A percentile compares a stretch with the other conserved stretches of the same genome.
Conservation (phyloP, 257 asterid genomes). For the Solanum bulbocastanum region DNA sequence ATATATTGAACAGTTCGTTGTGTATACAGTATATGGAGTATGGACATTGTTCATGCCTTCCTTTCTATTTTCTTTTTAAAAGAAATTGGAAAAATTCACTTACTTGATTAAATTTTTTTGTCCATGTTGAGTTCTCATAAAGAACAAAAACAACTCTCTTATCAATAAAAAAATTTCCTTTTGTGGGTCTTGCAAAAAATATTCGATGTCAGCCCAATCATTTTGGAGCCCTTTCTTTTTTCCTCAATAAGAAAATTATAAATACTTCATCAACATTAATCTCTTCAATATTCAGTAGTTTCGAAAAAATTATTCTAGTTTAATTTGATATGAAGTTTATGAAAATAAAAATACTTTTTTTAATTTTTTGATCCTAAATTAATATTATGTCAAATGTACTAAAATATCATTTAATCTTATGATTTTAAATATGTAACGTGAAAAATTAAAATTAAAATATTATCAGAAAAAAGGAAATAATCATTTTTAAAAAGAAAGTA, state of each 20-base stretch:
- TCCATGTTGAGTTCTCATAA: not conserved
- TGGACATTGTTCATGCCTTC: not conserved
- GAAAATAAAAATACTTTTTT: no score
- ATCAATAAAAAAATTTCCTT: not conserved
- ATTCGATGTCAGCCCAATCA: not conserved
- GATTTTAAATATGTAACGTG: no score
- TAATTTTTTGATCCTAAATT: no score
- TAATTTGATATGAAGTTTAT: no score
- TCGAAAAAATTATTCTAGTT: no score
- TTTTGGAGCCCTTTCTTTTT: not conserved
- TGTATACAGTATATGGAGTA: not conserved
- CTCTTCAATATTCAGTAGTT: not conserved
- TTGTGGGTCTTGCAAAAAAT: not conserved
- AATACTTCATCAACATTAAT: not conserved
- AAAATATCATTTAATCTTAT: no score
- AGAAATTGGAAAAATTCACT: not conserved
- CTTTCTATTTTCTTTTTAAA: not conserved
- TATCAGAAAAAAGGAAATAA: no score
- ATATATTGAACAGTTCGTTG: not conserved
- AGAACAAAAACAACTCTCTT: not conserved
- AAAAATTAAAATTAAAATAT: no score
- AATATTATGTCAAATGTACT: no score
- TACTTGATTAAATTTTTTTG: not conserved
- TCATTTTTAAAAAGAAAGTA: no score
- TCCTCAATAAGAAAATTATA: not conserved